Base-by-base conservation (phyloP, 768 basidiomycete species). In the Podaxis mareebaensis region DNA sequence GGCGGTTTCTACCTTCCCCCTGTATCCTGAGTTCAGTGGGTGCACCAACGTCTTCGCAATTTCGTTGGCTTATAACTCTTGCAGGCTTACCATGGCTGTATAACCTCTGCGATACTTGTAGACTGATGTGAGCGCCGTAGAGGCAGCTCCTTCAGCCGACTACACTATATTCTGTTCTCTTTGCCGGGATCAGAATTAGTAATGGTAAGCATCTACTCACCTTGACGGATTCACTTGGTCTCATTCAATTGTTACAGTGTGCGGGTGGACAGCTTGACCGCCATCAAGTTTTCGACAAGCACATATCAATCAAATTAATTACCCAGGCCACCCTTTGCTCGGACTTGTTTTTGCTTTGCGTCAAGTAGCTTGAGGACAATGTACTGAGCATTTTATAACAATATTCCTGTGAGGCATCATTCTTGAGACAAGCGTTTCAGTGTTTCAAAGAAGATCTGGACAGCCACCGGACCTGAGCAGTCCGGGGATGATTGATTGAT, bases 341-440 rank as follows among this genome's bases (percentile, higher is more conserved):
- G 12, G n/a, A 15, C 12, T 39, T 56, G 13, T 56, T 24, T 24
- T 22, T 56, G 22, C 17, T 56, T 39, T 12, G 17, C 13, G 39
- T 56, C 54, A 56, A 56, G 39, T 56, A 40, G 54, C 26, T 51
- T 24, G 13, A 15, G 22, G 49, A 51, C 24, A 56, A 56, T 56
- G 3, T 38, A 56, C 26, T 40, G 54, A 24, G 13, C 39, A 15
- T 40, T 56, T 40, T 40, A 28, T 20, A 51, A 26, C 24, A 24
- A 51, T 51, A 3, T 26, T 51, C 0, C 10, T 39, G 54, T n/a
- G 54, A 56, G 13, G 13, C 22, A 46, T 20, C 22, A 46, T 20
- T 15, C 54, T 40, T 40, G 26, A 33, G 33, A 33, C 20, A 0
- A 46, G 2, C 0, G 44, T 46, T 46, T n/a, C 20, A n/a, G n/a